Percentiles rank a stretch among this genome's conserved stretches.
Conservation (phyloP, 345 rosid genomes). For the Syzygium oleosum region DNA sequence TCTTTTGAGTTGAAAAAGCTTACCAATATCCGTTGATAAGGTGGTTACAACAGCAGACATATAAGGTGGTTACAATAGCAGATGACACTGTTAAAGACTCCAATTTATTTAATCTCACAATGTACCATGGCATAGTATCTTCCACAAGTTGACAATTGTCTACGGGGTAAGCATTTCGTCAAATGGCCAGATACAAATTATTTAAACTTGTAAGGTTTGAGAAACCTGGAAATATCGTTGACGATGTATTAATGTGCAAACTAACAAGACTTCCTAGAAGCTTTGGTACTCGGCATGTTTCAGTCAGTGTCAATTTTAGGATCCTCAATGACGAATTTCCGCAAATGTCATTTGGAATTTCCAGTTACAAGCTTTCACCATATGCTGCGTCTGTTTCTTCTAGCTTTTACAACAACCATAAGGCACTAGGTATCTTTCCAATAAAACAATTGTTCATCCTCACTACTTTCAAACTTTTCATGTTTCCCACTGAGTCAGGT, state of each 20-base stretch:
- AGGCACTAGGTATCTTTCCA: neutral
- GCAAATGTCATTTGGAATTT: neutral
- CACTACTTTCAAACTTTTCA: neutral
- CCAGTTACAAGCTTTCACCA: neutral
- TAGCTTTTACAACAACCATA: neutral
- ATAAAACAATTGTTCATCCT: neutral
- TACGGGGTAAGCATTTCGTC: too few species aligned
- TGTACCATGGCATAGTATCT: too few species aligned
- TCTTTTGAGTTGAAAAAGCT: too few species aligned
- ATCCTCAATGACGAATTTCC: neutral
- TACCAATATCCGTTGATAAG: too few species aligned
- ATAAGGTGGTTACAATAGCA: too few species aligned
- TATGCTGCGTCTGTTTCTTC: neutral
- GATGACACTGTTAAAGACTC: too few species aligned
- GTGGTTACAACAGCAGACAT: too few species aligned
- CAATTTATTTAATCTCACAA: too few species aligned
- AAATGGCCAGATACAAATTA: too few species aligned
- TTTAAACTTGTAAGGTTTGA: too few species aligned
- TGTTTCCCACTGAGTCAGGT: neutral
- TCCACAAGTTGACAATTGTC: too few species aligned
- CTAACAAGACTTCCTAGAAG: neutral
- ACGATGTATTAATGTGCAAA: neutral
- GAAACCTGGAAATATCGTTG: neutral
- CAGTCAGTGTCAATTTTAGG: neutral
- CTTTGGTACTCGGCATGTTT: neutral